Percentiles rank a stretch among this genome's conserved stretches.
Evolutionary conservation across 352 stramenopile species (phyloP).

Genomic region (Phytophthora pinifolia): DNA sequence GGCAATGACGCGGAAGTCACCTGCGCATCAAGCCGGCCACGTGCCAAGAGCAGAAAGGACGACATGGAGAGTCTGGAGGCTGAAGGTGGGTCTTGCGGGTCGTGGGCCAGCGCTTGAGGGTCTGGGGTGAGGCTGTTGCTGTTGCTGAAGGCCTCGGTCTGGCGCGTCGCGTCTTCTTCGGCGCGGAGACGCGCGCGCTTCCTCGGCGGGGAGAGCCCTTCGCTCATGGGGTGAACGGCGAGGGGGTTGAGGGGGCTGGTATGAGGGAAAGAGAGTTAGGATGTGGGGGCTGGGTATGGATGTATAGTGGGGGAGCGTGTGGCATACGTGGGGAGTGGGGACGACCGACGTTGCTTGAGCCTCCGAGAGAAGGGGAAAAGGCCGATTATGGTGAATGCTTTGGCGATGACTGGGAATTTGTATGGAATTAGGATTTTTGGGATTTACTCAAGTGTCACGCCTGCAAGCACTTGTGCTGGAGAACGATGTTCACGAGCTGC

Average conservation of each 20-base stretch:
- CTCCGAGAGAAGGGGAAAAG: background rate
- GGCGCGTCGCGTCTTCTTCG: constrained; percentile 20
- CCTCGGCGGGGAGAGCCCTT: constrained; percentile 37
- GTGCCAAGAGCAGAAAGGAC: constrained; percentile 40
- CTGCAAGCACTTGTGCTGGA: no score
- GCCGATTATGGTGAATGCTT: constrained; percentile 1
- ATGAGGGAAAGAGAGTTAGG: background rate
- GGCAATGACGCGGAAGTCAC: constrained; percentile 3
- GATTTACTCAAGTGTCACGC: constrained; percentile 1
- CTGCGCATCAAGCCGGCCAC: constrained; percentile 26
- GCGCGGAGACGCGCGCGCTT: constrained; percentile 37
- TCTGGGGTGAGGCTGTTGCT: no score
- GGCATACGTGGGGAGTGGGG: background rate
- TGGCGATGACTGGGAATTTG: constrained; percentile 4
- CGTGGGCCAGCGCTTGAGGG: background rate
- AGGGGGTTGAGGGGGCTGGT: no score
- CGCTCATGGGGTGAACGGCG: constrained; percentile 23
- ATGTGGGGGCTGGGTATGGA: background rate
- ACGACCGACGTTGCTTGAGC: no score
- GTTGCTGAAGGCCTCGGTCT: background rate
- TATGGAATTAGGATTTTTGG: constrained; percentile 12
- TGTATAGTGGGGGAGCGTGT: no score
- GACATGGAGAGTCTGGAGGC: constrained; percentile 24
- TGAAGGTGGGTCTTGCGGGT: constrained; percentile 4
- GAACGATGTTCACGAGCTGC: no score